A percentile compares a stretch with the other conserved stretches of the same genome.
These are phyloP conservation scores for Stephania cephalantha DNA, from an alignment of 164 flowering plant genomes.

Conservation along the genomic window DNA sequence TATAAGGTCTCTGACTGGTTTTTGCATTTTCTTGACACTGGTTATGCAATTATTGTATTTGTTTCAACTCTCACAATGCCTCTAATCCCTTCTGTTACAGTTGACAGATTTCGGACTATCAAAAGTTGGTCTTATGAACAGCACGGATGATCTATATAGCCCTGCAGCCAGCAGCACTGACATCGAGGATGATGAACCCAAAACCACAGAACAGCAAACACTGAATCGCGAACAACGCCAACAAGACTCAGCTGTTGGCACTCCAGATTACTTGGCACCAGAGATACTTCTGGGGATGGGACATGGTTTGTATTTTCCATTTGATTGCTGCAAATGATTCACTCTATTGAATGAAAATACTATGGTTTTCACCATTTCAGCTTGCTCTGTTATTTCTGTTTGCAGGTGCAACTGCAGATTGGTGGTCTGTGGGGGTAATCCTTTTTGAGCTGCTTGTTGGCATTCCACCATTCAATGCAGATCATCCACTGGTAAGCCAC, in stretches of 20 bases:
- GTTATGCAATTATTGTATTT: not conserved
- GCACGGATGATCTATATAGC: slow-evolving; percentile 92
- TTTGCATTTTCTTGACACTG: slow-evolving; percentile 4
- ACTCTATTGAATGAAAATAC: not conserved
- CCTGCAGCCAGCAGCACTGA: slow-evolving; percentile 40
- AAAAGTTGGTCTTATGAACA: slow-evolving; percentile 91
- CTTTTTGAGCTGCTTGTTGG: slow-evolving; percentile 96
- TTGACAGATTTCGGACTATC: slow-evolving; percentile 99
- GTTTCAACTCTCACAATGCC: slow-evolving; percentile 28
- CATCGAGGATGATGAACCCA: slow-evolving; percentile 50
- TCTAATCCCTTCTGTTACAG: slow-evolving; percentile 64
- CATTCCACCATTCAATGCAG: slow-evolving; percentile 96
- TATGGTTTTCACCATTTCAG: not conserved
- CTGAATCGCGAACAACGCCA: slow-evolving; percentile 55
- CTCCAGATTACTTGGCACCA: slow-evolving; percentile 99
- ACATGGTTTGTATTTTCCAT: slow-evolving; percentile 53
- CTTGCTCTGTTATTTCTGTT: slow-evolving; percentile 11
- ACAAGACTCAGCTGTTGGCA: slow-evolving; percentile 81
- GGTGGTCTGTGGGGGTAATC: slow-evolving; percentile 99
- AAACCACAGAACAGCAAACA: slow-evolving; percentile 26
- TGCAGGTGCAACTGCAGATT: slow-evolving; percentile 93
- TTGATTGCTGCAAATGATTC: slow-evolving; percentile 4
- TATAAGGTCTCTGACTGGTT: not conserved
- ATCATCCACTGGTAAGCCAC: slow-evolving; percentile 68
- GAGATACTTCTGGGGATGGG: slow-evolving; percentile 99